Conservation (phyloP, 306 rosid species). For the Phaseolus lunatus region DNA sequence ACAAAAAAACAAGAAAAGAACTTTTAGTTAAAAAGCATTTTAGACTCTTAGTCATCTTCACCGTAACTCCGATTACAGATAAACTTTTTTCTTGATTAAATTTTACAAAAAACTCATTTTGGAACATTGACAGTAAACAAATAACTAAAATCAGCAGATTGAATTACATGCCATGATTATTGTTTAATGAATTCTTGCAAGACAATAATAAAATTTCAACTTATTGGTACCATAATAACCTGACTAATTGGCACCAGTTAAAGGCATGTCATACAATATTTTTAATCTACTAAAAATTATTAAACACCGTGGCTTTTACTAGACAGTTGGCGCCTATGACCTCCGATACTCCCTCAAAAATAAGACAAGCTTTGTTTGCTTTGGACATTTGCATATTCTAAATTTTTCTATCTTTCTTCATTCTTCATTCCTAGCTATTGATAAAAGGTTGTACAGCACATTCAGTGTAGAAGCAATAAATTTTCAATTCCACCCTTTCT, state of each 20-base stretch:
- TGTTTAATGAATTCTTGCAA: neutral
- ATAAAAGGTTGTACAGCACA: conserved; percentile 20
- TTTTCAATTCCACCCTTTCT: neutral
- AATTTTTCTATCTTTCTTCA: neutral
- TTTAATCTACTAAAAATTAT: conserved; percentile 2
- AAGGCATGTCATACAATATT: neutral
- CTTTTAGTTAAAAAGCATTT: conserved; percentile 21
- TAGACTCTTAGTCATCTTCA: conserved; percentile 8
- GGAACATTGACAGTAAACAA: neutral
- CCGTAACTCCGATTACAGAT: neutral
- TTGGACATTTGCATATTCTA: neutral
- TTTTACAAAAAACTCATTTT: conserved; percentile 10
- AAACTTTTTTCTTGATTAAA: neutral
- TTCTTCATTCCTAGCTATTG: neutral
- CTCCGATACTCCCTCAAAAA: neutral
- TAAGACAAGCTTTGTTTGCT: neutral
- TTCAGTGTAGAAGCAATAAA: conserved; percentile 6
- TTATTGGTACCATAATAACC: neutral
- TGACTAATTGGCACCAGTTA: conserved; percentile 1
- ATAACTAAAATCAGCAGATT: neutral
- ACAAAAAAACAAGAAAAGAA: conserved; percentile 27
- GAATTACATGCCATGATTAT: neutral
- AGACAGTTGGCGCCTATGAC: conserved; percentile 7
- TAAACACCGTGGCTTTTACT: conserved; percentile 4
- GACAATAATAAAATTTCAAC: neutral